Evolutionary conservation across 78 protist genomes (phyloP).

Genomic region (Pelomyxa schiedti): DNA sequence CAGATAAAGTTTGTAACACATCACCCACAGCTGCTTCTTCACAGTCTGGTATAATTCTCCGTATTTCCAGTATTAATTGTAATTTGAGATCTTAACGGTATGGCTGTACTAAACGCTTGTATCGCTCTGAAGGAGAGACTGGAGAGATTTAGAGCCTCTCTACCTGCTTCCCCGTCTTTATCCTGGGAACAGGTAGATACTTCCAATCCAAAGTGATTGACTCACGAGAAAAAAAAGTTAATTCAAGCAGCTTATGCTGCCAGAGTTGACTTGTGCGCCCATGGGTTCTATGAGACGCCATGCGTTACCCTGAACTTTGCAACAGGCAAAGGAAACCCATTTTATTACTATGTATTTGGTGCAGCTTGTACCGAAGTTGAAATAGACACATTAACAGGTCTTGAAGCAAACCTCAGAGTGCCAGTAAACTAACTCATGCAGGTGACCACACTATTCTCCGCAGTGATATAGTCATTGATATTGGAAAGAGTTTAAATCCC

Average conservation of each 20-base stretch:
- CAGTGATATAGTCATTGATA: slow-evolving; percentile 85
- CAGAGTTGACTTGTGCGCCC: slow-evolving; percentile 67
- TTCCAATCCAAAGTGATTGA: too few species aligned
- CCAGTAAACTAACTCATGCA: too few species aligned
- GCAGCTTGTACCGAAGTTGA: slow-evolving; percentile 78
- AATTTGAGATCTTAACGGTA: slow-evolving; percentile 89
- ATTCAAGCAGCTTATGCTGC: slow-evolving; percentile 51
- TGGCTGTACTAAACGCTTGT: slow-evolving; percentile 89
- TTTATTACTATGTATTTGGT: slow-evolving; percentile 78
- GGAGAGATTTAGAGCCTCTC: slow-evolving; percentile 30
- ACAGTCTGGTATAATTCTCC: slow-evolving; percentile 17
- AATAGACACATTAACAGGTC: slow-evolving; percentile 61
- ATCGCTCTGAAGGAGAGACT: slow-evolving; percentile 48
- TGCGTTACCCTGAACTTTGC: slow-evolving; percentile 34
- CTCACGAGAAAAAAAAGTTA: too few species aligned
- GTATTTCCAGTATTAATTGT: too few species aligned
- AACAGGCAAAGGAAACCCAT: slow-evolving; percentile 13
- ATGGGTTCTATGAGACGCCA: slow-evolving; percentile 74
- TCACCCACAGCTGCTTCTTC: slow-evolving; percentile 81
- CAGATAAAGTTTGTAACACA: slow-evolving; percentile 77
- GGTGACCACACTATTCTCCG: slow-evolving; percentile 42
- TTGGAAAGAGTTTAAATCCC: slow-evolving; percentile 86
- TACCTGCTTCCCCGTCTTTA: slow-evolving; percentile 4
- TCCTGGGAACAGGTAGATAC: slow-evolving; percentile 28
- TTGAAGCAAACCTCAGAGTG: too few species aligned